Evolutionary conservation across 805 yeast genomes (phyloP).

Genomic region (Starmerella stigmatis): DNA sequence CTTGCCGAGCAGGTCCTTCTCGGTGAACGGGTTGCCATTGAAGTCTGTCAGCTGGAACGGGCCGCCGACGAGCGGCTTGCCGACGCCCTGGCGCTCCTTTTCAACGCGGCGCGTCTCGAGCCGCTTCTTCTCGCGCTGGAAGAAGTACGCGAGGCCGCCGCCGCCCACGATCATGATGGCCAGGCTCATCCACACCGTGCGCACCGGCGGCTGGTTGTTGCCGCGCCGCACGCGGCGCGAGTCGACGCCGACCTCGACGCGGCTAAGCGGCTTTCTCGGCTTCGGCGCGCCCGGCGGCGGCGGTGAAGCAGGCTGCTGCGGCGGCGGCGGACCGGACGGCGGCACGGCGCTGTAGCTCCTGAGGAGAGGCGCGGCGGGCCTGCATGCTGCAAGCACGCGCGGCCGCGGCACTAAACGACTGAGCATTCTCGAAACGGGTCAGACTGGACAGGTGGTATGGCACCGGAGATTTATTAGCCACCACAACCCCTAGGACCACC

Average conservation of each 20-base stretch:
- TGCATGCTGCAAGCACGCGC: neutral
- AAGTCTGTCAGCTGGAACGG: slow-evolving; percentile 65
- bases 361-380: neutral
- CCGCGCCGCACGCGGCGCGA: slow-evolving; percentile 35
- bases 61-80: slow-evolving; percentile 90
- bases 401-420: neutral
- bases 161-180: slow-evolving; percentile 58
- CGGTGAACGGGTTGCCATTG: slow-evolving; percentile 63
- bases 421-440: neutral
- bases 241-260: slow-evolving; percentile 65
- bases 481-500: too few relatives aligned
- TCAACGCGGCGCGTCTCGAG: slow-evolving; percentile 66
- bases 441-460: too few relatives aligned
- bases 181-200: slow-evolving; percentile 60
- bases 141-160: slow-evolving; percentile 58
- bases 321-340: neutral
- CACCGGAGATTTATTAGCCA: too few relatives aligned
- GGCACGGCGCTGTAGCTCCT: neutral
- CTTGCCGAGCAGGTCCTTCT: slow-evolving; percentile 62
- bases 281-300: slow-evolving; percentile 14
- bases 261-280: slow-evolving; percentile 56
- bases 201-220: slow-evolving; percentile 37
- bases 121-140: slow-evolving; percentile 66
- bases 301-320: neutral
- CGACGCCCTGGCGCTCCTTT: slow-evolving; percentile 76